Conservation (phyloP, 2,329 filamentous ascomycete genomes). For the Fusarium sp. region DNA sequence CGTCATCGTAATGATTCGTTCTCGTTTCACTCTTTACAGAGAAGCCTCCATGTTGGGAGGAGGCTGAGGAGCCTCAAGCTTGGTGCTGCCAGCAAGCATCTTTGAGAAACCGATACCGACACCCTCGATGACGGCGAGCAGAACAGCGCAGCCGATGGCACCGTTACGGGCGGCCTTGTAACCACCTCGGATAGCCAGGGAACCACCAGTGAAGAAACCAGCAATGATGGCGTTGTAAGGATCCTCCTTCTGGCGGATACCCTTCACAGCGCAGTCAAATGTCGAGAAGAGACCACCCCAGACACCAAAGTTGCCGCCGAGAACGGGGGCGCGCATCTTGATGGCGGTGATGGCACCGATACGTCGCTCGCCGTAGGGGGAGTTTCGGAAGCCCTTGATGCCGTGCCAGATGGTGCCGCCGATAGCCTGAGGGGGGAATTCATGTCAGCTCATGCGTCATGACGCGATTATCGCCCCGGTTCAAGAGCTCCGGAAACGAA, state of each 20-base stretch:
- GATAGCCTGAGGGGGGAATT: slow-evolving; percentile 65
- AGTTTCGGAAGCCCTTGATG: slow-evolving; percentile 93
- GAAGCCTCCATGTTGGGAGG: slow-evolving; percentile 47
- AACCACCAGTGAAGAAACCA: slow-evolving; percentile 95
- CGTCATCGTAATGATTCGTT: slow-evolving; percentile 24
- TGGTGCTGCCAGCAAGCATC: slow-evolving; percentile 91
- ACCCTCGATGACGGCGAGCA: slow-evolving; percentile 96
- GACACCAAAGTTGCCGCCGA: slow-evolving; percentile 97
- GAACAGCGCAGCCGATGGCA: slow-evolving; percentile 93
- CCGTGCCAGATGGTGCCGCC: slow-evolving; percentile 94
- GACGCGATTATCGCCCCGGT: slow-evolving; percentile 10
- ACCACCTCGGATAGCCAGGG: slow-evolving; percentile 91
- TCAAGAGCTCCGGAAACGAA: neutral
- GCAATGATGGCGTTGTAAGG: slow-evolving; percentile 98
- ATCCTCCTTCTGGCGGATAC: slow-evolving; percentile 94
- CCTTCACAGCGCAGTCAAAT: slow-evolving; percentile 97
- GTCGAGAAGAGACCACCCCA: slow-evolving; percentile 97
- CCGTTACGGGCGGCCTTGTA: slow-evolving; percentile 93
- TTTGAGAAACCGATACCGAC: slow-evolving; percentile 96
- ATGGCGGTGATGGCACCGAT: slow-evolving; percentile 97
- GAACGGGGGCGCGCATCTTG: slow-evolving; percentile 94
- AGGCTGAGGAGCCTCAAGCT: slow-evolving; percentile 71
- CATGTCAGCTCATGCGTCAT: slow-evolving; percentile 28
- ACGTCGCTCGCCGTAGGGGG: slow-evolving; percentile 90
- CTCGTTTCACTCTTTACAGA: slow-evolving; percentile 37